phyloP scores from a whole-genome alignment of 257 asterid species.

The Capsicum baccatum region DNA sequence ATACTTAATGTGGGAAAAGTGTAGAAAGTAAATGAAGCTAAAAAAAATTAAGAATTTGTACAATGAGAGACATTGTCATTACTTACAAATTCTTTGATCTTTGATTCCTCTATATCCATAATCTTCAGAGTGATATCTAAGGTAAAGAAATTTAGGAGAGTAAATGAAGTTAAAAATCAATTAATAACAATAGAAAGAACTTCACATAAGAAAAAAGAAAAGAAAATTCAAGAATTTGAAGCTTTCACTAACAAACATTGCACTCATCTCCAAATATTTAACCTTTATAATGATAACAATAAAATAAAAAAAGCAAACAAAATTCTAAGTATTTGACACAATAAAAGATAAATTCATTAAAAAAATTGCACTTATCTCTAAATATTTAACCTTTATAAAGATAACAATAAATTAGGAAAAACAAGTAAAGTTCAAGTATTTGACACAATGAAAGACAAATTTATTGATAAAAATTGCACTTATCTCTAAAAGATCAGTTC shows the following conservation, averaged over 20 bases:
- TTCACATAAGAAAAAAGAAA: no score
- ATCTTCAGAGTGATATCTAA: conserved; percentile 23
- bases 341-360: no score
- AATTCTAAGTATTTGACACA: no score
- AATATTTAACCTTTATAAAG: no score
- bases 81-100: conserved; percentile 3
- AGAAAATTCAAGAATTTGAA: no score
- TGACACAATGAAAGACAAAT: not conserved
- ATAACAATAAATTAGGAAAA: not conserved
- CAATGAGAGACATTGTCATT: not conserved
- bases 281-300: not conserved
- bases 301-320: not conserved
- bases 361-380: no score
- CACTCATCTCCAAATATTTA: not conserved
- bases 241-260: no score
- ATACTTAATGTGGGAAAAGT: not conserved
- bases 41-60: not conserved
- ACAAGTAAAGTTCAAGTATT: not conserved
- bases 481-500: no score
- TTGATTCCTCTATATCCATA: conserved; percentile 14
- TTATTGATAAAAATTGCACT: not conserved
- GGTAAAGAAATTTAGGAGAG: conserved; percentile 17
- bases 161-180: not conserved
- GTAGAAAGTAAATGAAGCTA: not conserved
- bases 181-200: not conserved